Percentiles rank a stretch among this genome's conserved stretches.
phyloP scores from a whole-genome alignment of 2,329 filamentous ascomycete species.

The Alternaria alternata region DNA sequence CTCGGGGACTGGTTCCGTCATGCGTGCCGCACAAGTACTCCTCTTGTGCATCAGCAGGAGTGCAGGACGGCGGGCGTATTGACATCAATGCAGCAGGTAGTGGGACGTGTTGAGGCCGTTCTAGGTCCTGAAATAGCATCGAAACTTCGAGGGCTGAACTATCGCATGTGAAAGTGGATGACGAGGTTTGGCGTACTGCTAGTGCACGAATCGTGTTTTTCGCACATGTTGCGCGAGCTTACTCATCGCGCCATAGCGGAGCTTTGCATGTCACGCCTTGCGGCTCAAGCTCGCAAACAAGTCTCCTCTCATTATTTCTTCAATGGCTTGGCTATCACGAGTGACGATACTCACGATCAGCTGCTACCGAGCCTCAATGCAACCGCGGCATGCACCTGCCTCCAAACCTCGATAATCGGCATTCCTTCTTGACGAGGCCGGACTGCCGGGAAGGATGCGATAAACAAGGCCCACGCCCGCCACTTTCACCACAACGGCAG shows the following conservation, averaged over 20 bases:
- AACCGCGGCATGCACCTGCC: conserved; percentile 19
- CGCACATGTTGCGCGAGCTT: conserved; percentile 13
- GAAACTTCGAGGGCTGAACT: conserved; percentile 1
- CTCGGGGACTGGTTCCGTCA: conserved; percentile 13
- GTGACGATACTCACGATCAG: conserved; percentile 10
- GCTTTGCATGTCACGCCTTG: conserved; percentile 12
- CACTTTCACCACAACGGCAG: conserved; percentile 13
- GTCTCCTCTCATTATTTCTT: neutral
- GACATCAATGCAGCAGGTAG: conserved; percentile 10
- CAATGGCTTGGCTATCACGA: conserved; percentile 10
- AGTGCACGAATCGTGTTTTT: conserved; percentile 18
- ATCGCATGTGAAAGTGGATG: conserved; percentile 31
- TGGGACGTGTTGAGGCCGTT: conserved; percentile 17
- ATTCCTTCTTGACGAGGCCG: conserved; percentile 11
- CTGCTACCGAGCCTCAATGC: conserved; percentile 15
- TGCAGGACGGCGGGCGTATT: conserved; percentile 15
- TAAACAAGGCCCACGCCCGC: conserved; percentile 10
- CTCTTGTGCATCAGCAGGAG: conserved; percentile 6
- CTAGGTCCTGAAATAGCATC: conserved; percentile 9
- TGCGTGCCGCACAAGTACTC: conserved; percentile 18
- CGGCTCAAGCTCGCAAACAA: conserved; percentile 15
- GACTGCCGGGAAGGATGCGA: conserved; percentile 13
- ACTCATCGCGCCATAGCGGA: conserved; percentile 10
- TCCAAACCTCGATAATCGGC: conserved; percentile 17
- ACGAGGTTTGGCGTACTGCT: conserved; percentile 2